Evolutionary conservation across 768 basidiomycete genomes (phyloP).

Genomic region (Coprinopsis strossmayeri): DNA sequence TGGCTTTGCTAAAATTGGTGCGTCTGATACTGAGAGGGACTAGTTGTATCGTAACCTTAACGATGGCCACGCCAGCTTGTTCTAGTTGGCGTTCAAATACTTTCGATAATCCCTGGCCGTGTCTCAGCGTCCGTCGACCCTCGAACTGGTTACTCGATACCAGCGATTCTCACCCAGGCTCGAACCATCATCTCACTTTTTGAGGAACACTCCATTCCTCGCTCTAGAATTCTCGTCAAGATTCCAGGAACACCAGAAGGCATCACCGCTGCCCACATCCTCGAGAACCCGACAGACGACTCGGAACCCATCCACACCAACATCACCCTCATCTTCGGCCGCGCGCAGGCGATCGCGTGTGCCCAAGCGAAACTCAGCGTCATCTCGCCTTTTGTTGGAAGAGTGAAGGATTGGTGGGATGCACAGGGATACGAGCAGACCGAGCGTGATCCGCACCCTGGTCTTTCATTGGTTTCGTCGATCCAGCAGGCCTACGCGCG

Average conservation of each 20-base stretch:
- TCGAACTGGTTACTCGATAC: constrained; percentile 22
- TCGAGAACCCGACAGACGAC: constrained; percentile 16
- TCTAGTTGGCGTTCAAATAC: constrained; percentile 24
- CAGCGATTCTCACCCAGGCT: constrained; percentile 21
- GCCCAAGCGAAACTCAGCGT: constrained; percentile 28
- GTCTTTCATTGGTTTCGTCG: constrained; percentile 22
- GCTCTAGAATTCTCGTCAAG: constrained; percentile 26
- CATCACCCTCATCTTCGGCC: constrained; percentile 29
- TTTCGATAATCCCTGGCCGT: constrained; percentile 26
- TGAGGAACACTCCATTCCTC: constrained; percentile 23
- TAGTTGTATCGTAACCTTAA: constrained; percentile 10
- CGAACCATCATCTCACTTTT: constrained; percentile 21
- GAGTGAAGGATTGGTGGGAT: constrained; percentile 33
- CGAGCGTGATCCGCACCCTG: constrained; percentile 17
- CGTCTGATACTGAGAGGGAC: not conserved
- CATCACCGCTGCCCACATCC: constrained; percentile 24
- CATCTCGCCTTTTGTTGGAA: constrained; percentile 31
- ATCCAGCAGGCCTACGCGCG: constrained; percentile 21
- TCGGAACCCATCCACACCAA: constrained; percentile 25
- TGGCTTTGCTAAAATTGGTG: constrained; percentile 16
- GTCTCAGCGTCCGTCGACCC: constrained; percentile 31
- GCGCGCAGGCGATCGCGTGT: constrained; percentile 29
- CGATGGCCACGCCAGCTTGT: too few species aligned
- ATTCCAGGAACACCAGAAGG: constrained; percentile 29
- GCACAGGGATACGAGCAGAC: constrained; percentile 3